Evolutionary conservation across 2,329 filamentous ascomycete species (phyloP).

Genomic region (Monilinia aucupariae): DNA sequence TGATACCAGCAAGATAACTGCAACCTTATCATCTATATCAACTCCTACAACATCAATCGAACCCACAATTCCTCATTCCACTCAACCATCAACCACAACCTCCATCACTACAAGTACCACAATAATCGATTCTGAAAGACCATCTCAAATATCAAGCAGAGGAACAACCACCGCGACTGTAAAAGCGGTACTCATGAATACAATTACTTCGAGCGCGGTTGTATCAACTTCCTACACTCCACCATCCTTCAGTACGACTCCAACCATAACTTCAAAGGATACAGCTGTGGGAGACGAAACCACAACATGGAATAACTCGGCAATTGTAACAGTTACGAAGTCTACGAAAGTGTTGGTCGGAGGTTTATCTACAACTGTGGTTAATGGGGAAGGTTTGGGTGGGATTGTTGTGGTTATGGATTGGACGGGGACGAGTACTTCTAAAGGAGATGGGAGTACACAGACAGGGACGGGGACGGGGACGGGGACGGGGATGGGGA

Average conservation of each 20-base stretch:
- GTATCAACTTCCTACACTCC: neutral
- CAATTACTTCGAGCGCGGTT: neutral
- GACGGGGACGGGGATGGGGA: neutral
- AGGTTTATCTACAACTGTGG: neutral
- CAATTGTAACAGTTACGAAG: neutral
- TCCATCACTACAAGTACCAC: neutral
- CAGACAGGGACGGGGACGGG: neutral
- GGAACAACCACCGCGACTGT: neutral
- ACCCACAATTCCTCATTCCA: neutral
- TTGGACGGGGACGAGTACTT: neutral
- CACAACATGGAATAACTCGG: neutral
- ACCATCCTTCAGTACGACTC: neutral
- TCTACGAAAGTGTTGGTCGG: neutral
- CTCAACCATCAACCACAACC: neutral
- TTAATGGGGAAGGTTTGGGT: neutral
- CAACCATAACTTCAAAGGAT: neutral
- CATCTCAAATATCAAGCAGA: neutral
- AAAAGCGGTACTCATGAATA: neutral
- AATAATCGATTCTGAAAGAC: neutral
- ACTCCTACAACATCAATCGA: neutral
- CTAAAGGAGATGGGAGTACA: neutral
- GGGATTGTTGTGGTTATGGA: conserved; percentile 10
- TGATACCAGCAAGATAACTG: neutral
- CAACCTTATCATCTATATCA: neutral
- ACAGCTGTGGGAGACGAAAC: neutral